Percentiles rank a stretch among this genome's conserved stretches.
phyloP scores from a whole-genome alignment of 1,139 yeast genomes.

The Pichia sp. region DNA sequence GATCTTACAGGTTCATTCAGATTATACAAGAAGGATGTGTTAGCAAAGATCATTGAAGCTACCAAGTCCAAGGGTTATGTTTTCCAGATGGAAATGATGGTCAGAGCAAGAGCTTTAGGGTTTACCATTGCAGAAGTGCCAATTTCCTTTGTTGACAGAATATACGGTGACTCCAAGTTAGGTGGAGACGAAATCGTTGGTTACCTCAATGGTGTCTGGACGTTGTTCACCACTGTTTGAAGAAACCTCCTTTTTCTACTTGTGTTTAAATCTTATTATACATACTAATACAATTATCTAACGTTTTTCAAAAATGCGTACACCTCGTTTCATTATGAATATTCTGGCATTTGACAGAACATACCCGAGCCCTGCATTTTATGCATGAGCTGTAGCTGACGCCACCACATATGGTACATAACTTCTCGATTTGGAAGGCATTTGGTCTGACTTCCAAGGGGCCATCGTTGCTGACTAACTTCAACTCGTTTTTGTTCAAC shows the following conservation, averaged over 20 bases:
- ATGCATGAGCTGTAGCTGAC: constrained; percentile 37
- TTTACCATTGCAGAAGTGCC: constrained; percentile 78
- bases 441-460: constrained; percentile 29
- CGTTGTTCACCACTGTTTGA: constrained; percentile 43
- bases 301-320: constrained; percentile 21
- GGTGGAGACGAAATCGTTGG: constrained; percentile 83
- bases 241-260: neutral
- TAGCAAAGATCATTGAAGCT: constrained; percentile 61
- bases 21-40: constrained; percentile 66
- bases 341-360: constrained; percentile 36
- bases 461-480: constrained; percentile 18
- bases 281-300: neutral
- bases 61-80: constrained; percentile 80
- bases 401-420: constrained; percentile 43
- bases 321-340: constrained; percentile 43
- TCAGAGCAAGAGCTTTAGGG: constrained; percentile 68
- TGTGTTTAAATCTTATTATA: neutral
- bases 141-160: constrained; percentile 72
- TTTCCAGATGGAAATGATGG: constrained; percentile 90
- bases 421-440: constrained; percentile 34
- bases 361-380: constrained; percentile 36
- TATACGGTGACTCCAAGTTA: constrained; percentile 75
- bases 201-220: constrained; percentile 73
- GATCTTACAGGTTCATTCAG: constrained; percentile 80
- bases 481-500: constrained; percentile 26